Conservation (phyloP, 768 basidiomycete genomes). For the Kwoniella dejecticola region DNA sequence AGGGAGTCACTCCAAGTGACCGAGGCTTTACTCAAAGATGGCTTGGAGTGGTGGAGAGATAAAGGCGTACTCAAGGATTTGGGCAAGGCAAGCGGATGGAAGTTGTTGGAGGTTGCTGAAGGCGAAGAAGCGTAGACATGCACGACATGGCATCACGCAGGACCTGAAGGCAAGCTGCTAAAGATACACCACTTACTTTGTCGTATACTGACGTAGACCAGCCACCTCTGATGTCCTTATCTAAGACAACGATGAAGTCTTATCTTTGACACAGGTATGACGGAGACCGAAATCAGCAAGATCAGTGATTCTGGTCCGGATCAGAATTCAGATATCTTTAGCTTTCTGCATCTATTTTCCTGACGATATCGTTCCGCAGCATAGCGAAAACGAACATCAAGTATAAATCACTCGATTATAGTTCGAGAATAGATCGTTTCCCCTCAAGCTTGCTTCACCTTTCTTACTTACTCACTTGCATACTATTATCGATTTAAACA, state of each 20-base stretch:
- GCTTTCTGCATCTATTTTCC: too few species aligned
- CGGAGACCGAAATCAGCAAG: slow-evolving; percentile 1
- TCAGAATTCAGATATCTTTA: background rate
- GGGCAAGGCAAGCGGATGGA: slow-evolving; percentile 33
- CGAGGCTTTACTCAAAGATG: slow-evolving; percentile 70
- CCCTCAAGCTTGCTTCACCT: slow-evolving; percentile 20
- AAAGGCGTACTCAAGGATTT: slow-evolving; percentile 73
- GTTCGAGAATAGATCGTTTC: background rate
- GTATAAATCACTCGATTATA: background rate
- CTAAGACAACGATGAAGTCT: background rate
- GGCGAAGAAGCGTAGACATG: slow-evolving; percentile 18
- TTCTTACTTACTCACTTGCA: background rate
- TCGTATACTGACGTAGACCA: background rate
- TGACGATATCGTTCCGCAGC: too few species aligned
- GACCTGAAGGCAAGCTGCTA: too few species aligned
- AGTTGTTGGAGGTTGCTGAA: slow-evolving; percentile 44
- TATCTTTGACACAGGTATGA: slow-evolving; percentile 5
- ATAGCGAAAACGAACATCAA: too few species aligned
- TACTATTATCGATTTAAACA: background rate
- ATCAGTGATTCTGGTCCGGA: background rate
- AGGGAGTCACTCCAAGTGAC: slow-evolving; percentile 66
- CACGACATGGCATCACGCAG: too few species aligned
- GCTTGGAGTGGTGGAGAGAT: slow-evolving; percentile 79
- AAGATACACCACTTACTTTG: too few species aligned
- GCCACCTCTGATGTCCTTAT: background rate